phyloP scores from a whole-genome alignment of 2,329 filamentous ascomycete species.

The Cercospora brassicicola region DNA sequence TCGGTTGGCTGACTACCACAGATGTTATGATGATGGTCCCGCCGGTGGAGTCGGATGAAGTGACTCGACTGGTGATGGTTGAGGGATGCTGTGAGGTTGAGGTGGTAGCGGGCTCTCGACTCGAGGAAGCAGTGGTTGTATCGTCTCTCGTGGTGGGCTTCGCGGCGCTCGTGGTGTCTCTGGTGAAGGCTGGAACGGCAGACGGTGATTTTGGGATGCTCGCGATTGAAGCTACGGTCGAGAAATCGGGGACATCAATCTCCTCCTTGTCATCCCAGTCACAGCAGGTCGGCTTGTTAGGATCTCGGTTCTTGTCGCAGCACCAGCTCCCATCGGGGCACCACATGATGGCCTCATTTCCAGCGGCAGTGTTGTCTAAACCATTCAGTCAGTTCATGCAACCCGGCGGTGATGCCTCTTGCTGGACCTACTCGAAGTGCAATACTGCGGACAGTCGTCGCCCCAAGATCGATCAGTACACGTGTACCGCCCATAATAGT shows the following conservation, averaged over 20 bases:
- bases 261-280: slow-evolving; percentile 18
- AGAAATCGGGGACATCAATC: slow-evolving; percentile 24
- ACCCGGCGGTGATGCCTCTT: neutral
- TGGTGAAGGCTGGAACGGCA: neutral
- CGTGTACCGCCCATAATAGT: slow-evolving; percentile 37
- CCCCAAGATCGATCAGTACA: slow-evolving; percentile 40
- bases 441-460: slow-evolving; percentile 33
- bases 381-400: neutral
- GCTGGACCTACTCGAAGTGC: slow-evolving; percentile 30
- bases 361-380: slow-evolving; percentile 27
- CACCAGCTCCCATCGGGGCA: slow-evolving; percentile 37
- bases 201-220: slow-evolving; percentile 18
- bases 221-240: slow-evolving; percentile 24
- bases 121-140: neutral
- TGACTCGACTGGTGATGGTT: slow-evolving; percentile 6
- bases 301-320: slow-evolving; percentile 33
- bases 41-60: slow-evolving; percentile 10
- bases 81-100: neutral
- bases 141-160: neutral
- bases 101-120: neutral
- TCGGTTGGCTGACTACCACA: neutral
- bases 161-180: neutral
- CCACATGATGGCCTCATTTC: slow-evolving; percentile 37
- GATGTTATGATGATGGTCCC: slow-evolving; percentile 7
- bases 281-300: slow-evolving; percentile 26